These are phyloP conservation scores for Candolleomyces aberdarensis DNA, from an alignment of 768 basidiomycete genomes.

Conservation along the genomic window DNA sequence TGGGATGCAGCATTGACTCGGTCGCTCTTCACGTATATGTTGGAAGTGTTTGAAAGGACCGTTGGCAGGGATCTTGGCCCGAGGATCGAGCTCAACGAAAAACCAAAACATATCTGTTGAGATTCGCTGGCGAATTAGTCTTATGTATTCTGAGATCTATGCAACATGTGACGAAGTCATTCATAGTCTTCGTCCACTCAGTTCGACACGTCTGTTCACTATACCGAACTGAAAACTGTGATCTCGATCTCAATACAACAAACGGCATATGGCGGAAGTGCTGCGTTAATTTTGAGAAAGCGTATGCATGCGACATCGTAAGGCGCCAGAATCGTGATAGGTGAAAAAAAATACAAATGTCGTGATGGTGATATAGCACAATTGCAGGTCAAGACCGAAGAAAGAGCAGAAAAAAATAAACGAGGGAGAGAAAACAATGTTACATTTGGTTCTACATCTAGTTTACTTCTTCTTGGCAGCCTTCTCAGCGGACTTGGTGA, in stretches of 20 bases:
- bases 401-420: slow-evolving; percentile 43
- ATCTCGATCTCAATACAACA: background rate
- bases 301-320: no score
- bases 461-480: slow-evolving; percentile 93
- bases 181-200: background rate
- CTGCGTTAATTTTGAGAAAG: background rate
- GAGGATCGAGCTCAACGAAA: slow-evolving; percentile 36
- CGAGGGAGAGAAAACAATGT: slow-evolving; percentile 45
- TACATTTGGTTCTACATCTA: slow-evolving; percentile 73
- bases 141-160: no score
- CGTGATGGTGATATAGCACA: slow-evolving; percentile 26
- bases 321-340: no score
- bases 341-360: slow-evolving; percentile 33
- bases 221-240: background rate
- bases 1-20: slow-evolving; percentile 93
- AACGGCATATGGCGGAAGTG: background rate
- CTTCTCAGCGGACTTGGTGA: slow-evolving; percentile 96
- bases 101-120: slow-evolving; percentile 79
- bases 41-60: slow-evolving; percentile 91
- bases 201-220: background rate
- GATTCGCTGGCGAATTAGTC: no score
- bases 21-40: slow-evolving; percentile 79
- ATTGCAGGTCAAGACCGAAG: slow-evolving; percentile 36
- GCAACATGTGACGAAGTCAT: no score
- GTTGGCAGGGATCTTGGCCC: slow-evolving; percentile 85